A percentile compares a stretch with the other conserved stretches of the same genome.
Conservation (phyloP, 768 basidiomycete species). For the Pisolithus albus region DNA sequence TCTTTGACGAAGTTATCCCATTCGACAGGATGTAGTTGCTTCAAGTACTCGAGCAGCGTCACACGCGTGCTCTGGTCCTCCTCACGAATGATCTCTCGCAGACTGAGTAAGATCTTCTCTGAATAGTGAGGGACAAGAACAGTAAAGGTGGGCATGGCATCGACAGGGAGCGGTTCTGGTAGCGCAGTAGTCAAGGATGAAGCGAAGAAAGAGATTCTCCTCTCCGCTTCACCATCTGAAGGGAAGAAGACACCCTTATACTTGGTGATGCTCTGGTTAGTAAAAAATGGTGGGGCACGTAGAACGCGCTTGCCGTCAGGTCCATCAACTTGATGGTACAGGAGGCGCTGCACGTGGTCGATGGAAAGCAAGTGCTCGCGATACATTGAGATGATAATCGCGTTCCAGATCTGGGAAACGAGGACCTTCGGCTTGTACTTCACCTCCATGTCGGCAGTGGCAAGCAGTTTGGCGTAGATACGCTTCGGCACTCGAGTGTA, state of each 20-base stretch:
- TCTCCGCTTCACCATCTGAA: slow-evolving; percentile 87
- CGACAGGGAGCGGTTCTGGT: slow-evolving; percentile 91
- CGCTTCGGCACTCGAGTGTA: slow-evolving; percentile 94
- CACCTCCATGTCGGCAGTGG: slow-evolving; percentile 96
- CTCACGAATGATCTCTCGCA: slow-evolving; percentile 97
- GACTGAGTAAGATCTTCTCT: slow-evolving; percentile 94
- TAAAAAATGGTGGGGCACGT: slow-evolving; percentile 97
- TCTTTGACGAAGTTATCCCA: slow-evolving; percentile 99
- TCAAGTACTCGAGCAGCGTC: slow-evolving; percentile 94
- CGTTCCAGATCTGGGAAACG: slow-evolving; percentile 99
- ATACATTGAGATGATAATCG: slow-evolving; percentile 99
- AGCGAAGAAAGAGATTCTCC: slow-evolving; percentile 97
- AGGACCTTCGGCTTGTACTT: slow-evolving; percentile 99
- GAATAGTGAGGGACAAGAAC: slow-evolving; percentile 98
- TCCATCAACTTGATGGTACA: slow-evolving; percentile 94
- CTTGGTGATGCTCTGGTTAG: slow-evolving; percentile 71
- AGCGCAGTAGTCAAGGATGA: slow-evolving; percentile 94
- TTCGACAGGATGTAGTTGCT: slow-evolving; percentile 96
- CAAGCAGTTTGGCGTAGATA: slow-evolving; percentile 94
- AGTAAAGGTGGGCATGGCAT: slow-evolving; percentile 99
- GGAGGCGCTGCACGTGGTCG: slow-evolving; percentile 93
- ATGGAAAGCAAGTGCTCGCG: slow-evolving; percentile 97
- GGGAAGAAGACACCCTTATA: slow-evolving; percentile 89
- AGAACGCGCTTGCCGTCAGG: slow-evolving; percentile 86
- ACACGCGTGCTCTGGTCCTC: slow-evolving; percentile 96